Base-by-base conservation (phyloP, 148 eudicot species). In the Pharnaceum exiguum region DNA sequence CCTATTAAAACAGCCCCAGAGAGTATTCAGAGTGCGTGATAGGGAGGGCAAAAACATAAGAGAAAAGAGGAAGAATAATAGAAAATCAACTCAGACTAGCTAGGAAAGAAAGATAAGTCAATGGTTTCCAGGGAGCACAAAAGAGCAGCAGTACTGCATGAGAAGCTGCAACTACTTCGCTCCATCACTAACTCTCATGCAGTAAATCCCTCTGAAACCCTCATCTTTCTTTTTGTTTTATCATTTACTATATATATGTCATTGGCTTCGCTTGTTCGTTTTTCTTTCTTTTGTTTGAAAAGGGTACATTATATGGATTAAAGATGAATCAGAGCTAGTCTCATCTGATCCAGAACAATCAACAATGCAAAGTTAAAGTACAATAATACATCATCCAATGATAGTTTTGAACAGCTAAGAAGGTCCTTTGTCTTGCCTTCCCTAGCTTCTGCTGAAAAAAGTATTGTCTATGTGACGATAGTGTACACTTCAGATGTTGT, bases 151-250 rank as follows among this genome's bases (percentile, higher is more conserved):
- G 70, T 71, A 18, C 78, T 91, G 84, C 85, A 85, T 74, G 89
- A 87, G 83, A 82, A 91, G 71, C 87, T 91, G 68, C 94, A 91
- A 66, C 76, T 80, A 17, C 97, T 91, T 73, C 95, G 97, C 46
- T 91, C 97, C 48, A 77, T 91, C 71, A 82, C 95, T 37, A 70
- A 91, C 69, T 91, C 97, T 75, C 93, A 75, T 72, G 97, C 97
- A 65, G 97, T 91, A 91, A 79, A 67, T 3, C 54, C 28, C 33
- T 27, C 0, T 33, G 13, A 36, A 22, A 16, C 36, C 35, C 23
- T 59, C 55, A 24, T n/a, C 29, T 16, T 36, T 18, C 39, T 50
- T 35, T 32, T 17, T 23, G 51, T 38, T 55, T 62, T 29, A 11
- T 56, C 32, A 10, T 38, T 33, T 49, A 30, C 13, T 9, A 22